Percentiles rank a stretch among this genome's conserved stretches.
Conservation (phyloP, 352 stramenopile species). For the Pythium oligandrum region DNA sequence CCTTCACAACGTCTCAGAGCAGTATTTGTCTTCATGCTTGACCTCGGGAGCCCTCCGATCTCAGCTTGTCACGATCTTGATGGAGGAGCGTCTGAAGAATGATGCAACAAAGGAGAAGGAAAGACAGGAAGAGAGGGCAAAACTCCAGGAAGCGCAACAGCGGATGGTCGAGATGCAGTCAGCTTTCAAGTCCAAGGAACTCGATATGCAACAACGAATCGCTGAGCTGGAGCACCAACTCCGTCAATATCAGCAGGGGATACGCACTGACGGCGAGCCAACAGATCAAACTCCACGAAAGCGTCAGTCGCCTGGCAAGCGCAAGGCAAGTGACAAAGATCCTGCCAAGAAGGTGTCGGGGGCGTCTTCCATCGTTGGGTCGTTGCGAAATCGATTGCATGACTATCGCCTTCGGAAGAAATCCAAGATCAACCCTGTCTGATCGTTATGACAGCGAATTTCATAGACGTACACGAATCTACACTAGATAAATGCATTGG, state of each 20-base stretch:
- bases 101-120: conserved; percentile 29
- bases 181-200: conserved; percentile 59
- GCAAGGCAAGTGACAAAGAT: conserved; percentile 36
- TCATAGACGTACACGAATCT: no score
- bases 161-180: conserved; percentile 51
- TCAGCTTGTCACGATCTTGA: conserved; percentile 43
- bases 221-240: conserved; percentile 44
- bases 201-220: conserved; percentile 66
- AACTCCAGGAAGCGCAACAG: conserved; percentile 52
- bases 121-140: conserved; percentile 44
- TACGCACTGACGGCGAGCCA: no score
- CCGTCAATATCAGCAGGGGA: conserved; percentile 19
- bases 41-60: conserved; percentile 53
- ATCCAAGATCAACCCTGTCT: conserved; percentile 40
- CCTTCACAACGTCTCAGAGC: conserved; percentile 71
- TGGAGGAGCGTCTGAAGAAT: conserved; percentile 36
- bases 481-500: no score
- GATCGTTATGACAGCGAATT: conserved; percentile 6
- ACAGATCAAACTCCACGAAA: not conserved
- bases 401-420: conserved; percentile 52
- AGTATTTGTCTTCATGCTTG: conserved; percentile 57
- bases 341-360: conserved; percentile 6
- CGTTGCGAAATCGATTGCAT: conserved; percentile 40
- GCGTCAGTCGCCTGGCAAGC: conserved; percentile 38
- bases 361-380: conserved; percentile 43